Conservation (phyloP, 176 grass and related monocot genomes). For the Aegilops speltoides region DNA sequence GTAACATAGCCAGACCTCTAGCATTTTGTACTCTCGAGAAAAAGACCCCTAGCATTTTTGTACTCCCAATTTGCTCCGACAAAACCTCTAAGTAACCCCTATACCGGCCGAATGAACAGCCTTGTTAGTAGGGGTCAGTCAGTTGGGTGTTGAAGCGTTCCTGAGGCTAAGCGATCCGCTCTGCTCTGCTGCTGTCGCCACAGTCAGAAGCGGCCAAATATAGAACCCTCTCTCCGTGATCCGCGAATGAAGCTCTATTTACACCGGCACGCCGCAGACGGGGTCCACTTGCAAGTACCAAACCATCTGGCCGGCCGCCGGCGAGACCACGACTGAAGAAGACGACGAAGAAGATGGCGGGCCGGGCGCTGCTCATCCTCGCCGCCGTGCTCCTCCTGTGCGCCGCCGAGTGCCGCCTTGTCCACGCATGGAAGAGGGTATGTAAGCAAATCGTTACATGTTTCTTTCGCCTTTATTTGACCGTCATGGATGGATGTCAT, state of each 20-base stretch:
- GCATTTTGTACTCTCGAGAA: too few species aligned
- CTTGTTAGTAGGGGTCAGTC: slow-evolving; percentile 9
- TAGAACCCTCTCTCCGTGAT: slow-evolving; percentile 17
- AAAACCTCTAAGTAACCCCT: neutral
- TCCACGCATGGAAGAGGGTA: slow-evolving; percentile 47
- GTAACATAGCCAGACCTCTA: too few species aligned
- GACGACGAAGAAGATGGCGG: slow-evolving; percentile 10
- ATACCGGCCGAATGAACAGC: neutral
- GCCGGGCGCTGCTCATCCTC: slow-evolving; percentile 5
- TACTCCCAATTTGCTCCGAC: too few species aligned
- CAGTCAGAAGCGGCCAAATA: slow-evolving; percentile 31
- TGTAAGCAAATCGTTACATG: neutral
- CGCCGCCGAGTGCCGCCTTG: slow-evolving; percentile 16
- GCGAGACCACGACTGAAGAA: neutral
- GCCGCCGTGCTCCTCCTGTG: slow-evolving; percentile 11
- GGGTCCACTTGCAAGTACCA: neutral
- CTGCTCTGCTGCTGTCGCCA: neutral
- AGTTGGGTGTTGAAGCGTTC: slow-evolving; percentile 36
- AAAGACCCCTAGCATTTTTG: too few species aligned
- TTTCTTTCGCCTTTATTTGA: neutral
- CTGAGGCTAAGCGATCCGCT: slow-evolving; percentile 12
- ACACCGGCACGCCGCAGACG: neutral
- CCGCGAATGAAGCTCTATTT: slow-evolving; percentile 23
- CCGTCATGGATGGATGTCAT: too few species aligned
- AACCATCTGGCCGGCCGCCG: neutral